Conservation (phyloP, 2,329 filamentous ascomycete species). For the Aspergillus felis region DNA sequence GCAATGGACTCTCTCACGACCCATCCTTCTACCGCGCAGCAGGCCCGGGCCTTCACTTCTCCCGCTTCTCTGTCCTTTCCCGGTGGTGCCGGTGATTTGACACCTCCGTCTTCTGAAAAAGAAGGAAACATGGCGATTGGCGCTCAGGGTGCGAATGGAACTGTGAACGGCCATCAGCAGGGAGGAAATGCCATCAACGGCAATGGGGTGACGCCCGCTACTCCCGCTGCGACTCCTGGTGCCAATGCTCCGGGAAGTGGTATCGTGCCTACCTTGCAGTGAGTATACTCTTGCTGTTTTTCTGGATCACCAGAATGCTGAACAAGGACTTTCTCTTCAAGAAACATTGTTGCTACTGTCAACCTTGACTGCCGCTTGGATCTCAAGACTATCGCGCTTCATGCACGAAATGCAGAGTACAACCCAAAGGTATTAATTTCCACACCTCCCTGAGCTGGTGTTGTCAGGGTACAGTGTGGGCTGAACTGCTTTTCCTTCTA, state of each 20-base stretch:
- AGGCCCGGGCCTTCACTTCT: conserved; percentile 94
- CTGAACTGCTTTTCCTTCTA: conserved; percentile 41
- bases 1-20: conserved; percentile 88
- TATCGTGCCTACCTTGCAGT: conserved; percentile 92
- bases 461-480: conserved; percentile 40
- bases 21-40: conserved; percentile 83
- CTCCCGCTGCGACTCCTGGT: conserved; percentile 86
- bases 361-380: conserved; percentile 97
- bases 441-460: conserved; percentile 28
- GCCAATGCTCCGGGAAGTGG: conserved; percentile 79
- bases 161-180: conserved; percentile 52
- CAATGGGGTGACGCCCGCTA: conserved; percentile 80
- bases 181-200: conserved; percentile 59
- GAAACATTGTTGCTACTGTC: conserved; percentile 98
- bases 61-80: conserved; percentile 91
- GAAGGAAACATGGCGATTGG: conserved; percentile 53
- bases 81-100: conserved; percentile 75
- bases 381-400: conserved; percentile 96
- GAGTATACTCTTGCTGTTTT: conserved; percentile 62
- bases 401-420: conserved; percentile 97
- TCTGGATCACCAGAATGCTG: conserved; percentile 48
- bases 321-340: conserved; percentile 49
- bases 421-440: conserved; percentile 79
- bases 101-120: conserved; percentile 71
- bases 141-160: conserved; percentile 44